These are phyloP conservation scores for Paragyromitra xinjiangensis DNA, from an alignment of 495 filamentous ascomycete species.

Conservation along the genomic window DNA sequence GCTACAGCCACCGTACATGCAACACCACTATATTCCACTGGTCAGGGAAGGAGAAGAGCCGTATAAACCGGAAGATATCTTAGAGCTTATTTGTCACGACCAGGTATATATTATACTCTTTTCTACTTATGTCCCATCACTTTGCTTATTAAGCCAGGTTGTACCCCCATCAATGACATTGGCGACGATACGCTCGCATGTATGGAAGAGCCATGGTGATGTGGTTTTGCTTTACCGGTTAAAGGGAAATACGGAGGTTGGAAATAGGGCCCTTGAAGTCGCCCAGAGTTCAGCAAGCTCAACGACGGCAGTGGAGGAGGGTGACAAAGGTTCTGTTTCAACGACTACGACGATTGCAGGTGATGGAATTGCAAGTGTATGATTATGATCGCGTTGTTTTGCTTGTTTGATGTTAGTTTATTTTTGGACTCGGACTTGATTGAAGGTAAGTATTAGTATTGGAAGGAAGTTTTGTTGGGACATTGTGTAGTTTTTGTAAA, in stretches of 20 bases:
- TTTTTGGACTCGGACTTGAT: conserved; percentile 1
- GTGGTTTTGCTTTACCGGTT: conserved; percentile 89
- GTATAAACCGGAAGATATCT: conserved; percentile 85
- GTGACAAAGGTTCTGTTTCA: conserved; percentile 20
- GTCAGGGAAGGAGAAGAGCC: conserved; percentile 31
- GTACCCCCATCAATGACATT: conserved; percentile 82
- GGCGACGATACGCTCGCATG: conserved; percentile 84
- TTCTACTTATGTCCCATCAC: conserved; percentile 10
- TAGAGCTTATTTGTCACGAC: conserved; percentile 92
- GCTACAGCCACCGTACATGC: conserved; percentile 70
- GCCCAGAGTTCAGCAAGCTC: conserved; percentile 29
- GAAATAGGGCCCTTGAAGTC: conserved; percentile 6
- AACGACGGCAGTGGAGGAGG: conserved; percentile 29
- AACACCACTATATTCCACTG: conserved; percentile 34
- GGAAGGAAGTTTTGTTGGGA: not conserved
- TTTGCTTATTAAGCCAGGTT: conserved; percentile 60
- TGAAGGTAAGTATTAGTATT: conserved; percentile 3
- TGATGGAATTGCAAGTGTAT: conserved; percentile 25
- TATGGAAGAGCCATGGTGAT: conserved; percentile 93
- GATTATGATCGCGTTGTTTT: conserved; percentile 1
- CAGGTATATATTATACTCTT: conserved; percentile 68
- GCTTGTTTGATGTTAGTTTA: not conserved
- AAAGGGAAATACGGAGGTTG: conserved; percentile 68
- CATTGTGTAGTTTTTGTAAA: not conserved
- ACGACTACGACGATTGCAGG: conserved; percentile 16